Base-by-base conservation (phyloP, 768 basidiomycete genomes). In the Coprinopsis marcescibilis region DNA sequence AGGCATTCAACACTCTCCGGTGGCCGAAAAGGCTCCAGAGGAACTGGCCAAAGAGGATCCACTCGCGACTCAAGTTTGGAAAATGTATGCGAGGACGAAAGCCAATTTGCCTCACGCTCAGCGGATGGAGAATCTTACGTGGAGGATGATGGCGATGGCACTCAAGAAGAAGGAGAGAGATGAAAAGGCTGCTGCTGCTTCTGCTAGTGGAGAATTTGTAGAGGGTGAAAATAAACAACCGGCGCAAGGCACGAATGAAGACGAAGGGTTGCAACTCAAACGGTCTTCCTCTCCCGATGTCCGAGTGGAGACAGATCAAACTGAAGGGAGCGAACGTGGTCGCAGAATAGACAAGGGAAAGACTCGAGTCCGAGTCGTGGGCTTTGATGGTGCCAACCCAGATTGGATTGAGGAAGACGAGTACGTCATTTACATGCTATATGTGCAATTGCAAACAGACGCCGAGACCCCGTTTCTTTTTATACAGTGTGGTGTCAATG, bases 111-210 rank as follows among this genome's bases (percentile, higher is more conserved):
- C 94, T 24, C 90, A 95, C 60, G 90, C 88, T 0, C 89, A 93
- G 65, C 71, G 94, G 59, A 93, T 99, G 90, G 96, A 98, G 69
- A 98, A 97, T 60, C 64, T 98, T 45, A 96, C 94, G 1, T 97
- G 95, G 95, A 71, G 96, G 49, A 89, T 98, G 92, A 97, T 97
- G 94, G 87, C 93, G 20, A 70, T 99, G 60, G 90, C 89, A 11
- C 69, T 99, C 46, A 85, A 86, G 73, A 95, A 88, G 76, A 84
- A 85, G 70, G 82, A 83, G 65, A 85, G 86, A 35, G 82, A 85
- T 17, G 83, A 85, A 46, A 71, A 78, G 50, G 66, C 65, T 50
- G 46, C 58, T 40, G 45, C 48, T 29, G 48, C 38, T 32, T 32
- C n/a, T 8, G n/a, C n/a, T n/a, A n/a, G n/a, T n/a, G n/a, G n/a